Evolutionary conservation across 805 yeast species (phyloP), one percentile per base, ranked within the genome.

Genomic region (Ogataea nonfermentans): DNA sequence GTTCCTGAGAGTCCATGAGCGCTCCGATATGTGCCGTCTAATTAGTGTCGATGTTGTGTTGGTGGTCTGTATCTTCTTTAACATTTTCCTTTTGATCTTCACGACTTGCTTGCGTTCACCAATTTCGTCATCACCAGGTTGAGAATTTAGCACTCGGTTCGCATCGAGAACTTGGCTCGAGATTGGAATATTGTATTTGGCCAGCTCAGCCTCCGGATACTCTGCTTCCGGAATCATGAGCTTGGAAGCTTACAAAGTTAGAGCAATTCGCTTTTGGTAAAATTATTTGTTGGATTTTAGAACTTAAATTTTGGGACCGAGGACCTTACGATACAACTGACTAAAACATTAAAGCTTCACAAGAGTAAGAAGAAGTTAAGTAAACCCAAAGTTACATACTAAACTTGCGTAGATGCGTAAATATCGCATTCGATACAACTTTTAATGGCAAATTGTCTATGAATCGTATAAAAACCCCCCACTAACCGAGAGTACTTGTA

Each of bases 1-100:
- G 64, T 84, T 84, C 52, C 73, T 48, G 47, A 76, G 58, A n/a
- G 90, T 83, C 81, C 84, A 79, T 6, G 88, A 84, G 63, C 81
- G 71, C 56, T 84, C 90, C 20, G 83, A 71, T 36, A 83, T 78
- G 59, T 81, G 88, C 14, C 63, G 41, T 30, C 65, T 43, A 3
- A 62, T 12, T 15, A 55, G 36, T 2, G 48, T 41, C 5, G 55
- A 37, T 9, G 53, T 38, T 10, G 44, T 46, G 24, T 43, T 48
- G 27, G 44, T 33, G 4, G 44, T 49, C 27, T 53, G 56, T 2
- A 61, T 47, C 32, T 49, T 57, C 23, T 56, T 49, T 14, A 49
- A 51, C 3, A 48, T 48, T 24, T 31, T 47, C 24, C 32, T 34
- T 14, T 33, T 22, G 24, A 33, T 9, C 25, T 29, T 32, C 4